Conservation (phyloP, 192 early-diverging fungal genomes). For the Geranomyces michiganensis region DNA sequence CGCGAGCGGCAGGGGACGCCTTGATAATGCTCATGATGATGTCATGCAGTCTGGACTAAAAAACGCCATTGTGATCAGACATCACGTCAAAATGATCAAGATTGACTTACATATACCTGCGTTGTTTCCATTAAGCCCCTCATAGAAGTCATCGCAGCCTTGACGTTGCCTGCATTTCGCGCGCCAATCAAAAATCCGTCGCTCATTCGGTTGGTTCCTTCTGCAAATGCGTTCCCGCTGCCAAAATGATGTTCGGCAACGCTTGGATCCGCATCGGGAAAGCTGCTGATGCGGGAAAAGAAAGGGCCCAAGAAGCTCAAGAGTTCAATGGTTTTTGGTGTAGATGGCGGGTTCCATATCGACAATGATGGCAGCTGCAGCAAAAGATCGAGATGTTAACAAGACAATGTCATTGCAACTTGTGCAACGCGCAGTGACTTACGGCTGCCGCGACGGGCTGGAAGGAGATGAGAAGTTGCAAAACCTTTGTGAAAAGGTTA, state of each 20-base stretch:
- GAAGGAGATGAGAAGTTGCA: constrained; percentile 56
- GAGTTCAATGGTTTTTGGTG: constrained; percentile 61
- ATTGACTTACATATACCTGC: constrained; percentile 24
- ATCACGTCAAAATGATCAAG: neutral
- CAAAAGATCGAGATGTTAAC: constrained; percentile 14
- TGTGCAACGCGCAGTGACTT: constrained; percentile 4
- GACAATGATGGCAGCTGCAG: constrained; percentile 23
- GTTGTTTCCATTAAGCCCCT: constrained; percentile 32
- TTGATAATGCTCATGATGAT: constrained; percentile 67
- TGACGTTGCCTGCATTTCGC: constrained; percentile 54
- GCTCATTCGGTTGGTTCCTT: constrained; percentile 31
- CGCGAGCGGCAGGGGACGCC: constrained; percentile 55
- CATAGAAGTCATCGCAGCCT: constrained; percentile 40
- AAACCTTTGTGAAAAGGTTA: constrained; percentile 38
- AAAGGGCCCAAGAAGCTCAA: constrained; percentile 78
- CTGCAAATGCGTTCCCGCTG: constrained; percentile 41
- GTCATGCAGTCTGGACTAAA: constrained; percentile 39
- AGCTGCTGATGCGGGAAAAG: constrained; percentile 48
- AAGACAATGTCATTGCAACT: neutral
- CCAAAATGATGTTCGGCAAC: constrained; percentile 48
- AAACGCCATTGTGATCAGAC: constrained; percentile 4
- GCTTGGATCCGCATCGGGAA: constrained; percentile 48
- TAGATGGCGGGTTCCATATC: constrained; percentile 62
- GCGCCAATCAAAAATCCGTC: constrained; percentile 43
- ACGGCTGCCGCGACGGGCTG: constrained; percentile 58